A percentile compares a stretch with the other conserved stretches of the same genome.
Conservation (phyloP, 148 eudicot species). For the Camellia granthamiana region DNA sequence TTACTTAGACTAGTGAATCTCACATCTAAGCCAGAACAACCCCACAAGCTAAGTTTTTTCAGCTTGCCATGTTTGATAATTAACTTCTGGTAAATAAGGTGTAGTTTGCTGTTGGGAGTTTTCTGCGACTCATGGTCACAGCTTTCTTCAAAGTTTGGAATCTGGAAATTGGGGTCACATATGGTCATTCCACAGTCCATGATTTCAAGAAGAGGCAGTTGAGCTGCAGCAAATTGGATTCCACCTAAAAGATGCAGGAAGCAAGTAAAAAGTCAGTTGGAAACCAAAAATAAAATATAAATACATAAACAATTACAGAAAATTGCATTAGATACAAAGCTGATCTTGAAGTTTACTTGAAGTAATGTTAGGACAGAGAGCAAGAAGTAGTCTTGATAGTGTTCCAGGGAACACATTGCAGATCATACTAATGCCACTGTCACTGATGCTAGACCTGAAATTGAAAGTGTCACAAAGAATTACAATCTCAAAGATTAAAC, state of each 20-base stretch:
- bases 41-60: slow-evolving; percentile 95
- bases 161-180: slow-evolving; percentile 47
- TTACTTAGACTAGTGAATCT: slow-evolving; percentile 31
- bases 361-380: slow-evolving; percentile 88
- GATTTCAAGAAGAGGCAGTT: slow-evolving; percentile 84
- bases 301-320: not conserved
- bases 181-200: slow-evolving; percentile 97
- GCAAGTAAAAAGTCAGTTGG: not conserved
- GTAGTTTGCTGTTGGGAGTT: slow-evolving; percentile 51
- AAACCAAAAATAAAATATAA: not conserved
- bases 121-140: slow-evolving; percentile 33
- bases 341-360: slow-evolving; percentile 57
- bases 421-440: slow-evolving; percentile 89
- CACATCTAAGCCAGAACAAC: slow-evolving; percentile 97
- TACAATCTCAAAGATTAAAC: not conserved
- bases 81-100: slow-evolving; percentile 70
- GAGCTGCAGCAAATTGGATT: slow-evolving; percentile 95
- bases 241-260: slow-evolving; percentile 56
- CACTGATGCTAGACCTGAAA: slow-evolving; percentile 88
- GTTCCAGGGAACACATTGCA: slow-evolving; percentile 83
- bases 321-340: not conserved
- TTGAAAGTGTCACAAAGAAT: not conserved
- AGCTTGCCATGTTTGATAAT: slow-evolving; percentile 79
- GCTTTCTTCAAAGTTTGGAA: slow-evolving; percentile 26
- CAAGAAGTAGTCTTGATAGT: slow-evolving; percentile 73